Evolutionary conservation across 257 asterid genomes (phyloP).

Genomic region (Schizonepeta tenuifolia): DNA sequence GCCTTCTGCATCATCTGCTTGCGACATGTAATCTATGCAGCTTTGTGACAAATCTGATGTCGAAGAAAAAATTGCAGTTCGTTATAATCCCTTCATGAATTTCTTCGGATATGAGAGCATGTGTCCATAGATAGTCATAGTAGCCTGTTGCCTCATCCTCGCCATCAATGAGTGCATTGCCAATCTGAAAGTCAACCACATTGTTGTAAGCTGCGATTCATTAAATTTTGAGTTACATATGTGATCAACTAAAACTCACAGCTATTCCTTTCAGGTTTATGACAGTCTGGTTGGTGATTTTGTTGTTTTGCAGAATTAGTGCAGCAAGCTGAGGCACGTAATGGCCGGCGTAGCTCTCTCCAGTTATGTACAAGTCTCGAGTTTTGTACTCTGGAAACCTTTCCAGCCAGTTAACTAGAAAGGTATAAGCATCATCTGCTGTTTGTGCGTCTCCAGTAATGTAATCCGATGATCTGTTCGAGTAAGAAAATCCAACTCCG

Average conservation of each 20-base stretch:
- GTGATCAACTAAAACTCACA: slow-evolving; percentile 36
- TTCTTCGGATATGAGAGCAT: slow-evolving; percentile 57
- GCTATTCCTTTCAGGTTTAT: slow-evolving; percentile 61
- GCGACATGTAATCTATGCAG: background rate
- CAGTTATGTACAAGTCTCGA: slow-evolving; percentile 53
- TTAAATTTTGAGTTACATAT: background rate
- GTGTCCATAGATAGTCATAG: slow-evolving; percentile 52
- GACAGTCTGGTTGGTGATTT: slow-evolving; percentile 44
- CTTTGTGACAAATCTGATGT: background rate
- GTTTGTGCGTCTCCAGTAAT: slow-evolving; percentile 46
- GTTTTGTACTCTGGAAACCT: slow-evolving; percentile 66
- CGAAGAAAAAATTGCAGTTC: slow-evolving; percentile 47
- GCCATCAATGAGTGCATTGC: slow-evolving; percentile 47
- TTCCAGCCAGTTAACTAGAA: slow-evolving; percentile 62
- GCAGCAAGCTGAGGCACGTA: slow-evolving; percentile 65
- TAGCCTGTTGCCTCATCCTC: slow-evolving; percentile 34
- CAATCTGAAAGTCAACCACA: slow-evolving; percentile 40
- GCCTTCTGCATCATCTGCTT: slow-evolving; percentile 8
- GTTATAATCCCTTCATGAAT: slow-evolving; percentile 40
- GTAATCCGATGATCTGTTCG: slow-evolving; percentile 55
- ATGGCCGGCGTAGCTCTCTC: slow-evolving; percentile 74
- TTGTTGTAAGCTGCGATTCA: background rate
- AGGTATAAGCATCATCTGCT: slow-evolving; percentile 49
- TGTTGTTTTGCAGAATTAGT: slow-evolving; percentile 49
- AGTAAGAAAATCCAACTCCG: slow-evolving; percentile 71